Conservation (phyloP, 768 basidiomycete species). For the button mushroom (Agaricus bisporus) region DNA sequence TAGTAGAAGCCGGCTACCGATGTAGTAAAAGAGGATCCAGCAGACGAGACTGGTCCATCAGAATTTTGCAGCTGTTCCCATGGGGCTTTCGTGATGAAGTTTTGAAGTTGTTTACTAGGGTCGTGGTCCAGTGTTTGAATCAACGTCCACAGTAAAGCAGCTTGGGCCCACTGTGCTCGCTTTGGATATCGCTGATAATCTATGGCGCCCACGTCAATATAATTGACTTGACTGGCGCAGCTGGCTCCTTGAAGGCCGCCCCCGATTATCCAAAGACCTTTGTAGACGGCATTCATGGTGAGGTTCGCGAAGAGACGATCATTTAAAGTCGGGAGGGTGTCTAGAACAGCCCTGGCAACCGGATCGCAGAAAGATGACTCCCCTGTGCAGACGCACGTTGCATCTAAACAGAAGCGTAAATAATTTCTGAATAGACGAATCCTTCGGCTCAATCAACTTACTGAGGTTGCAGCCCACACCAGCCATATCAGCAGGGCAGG, state of each 20-base stretch:
- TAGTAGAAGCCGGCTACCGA: conserved; percentile 46
- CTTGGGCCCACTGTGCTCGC: conserved; percentile 51
- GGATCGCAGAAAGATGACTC: conserved; percentile 38
- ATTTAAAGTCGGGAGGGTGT: conserved; percentile 46
- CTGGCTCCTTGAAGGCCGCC: conserved; percentile 34
- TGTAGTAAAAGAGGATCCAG: conserved; percentile 31
- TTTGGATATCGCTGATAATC: conserved; percentile 34
- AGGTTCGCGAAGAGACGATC: conserved; percentile 39
- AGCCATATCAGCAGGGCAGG: conserved; percentile 36
- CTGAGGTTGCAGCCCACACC: conserved; percentile 53
- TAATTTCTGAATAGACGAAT: background rate
- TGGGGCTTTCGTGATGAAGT: conserved; percentile 40
- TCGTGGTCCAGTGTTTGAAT: conserved; percentile 42
- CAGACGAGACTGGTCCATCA: conserved; percentile 34
- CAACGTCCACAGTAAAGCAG: conserved; percentile 56
- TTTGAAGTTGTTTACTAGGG: conserved; percentile 32
- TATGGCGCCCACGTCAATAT: conserved; percentile 50
- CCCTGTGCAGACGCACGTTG: conserved; percentile 52
- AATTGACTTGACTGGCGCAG: conserved; percentile 46
- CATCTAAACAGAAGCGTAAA: conserved; percentile 32
- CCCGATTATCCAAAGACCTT: conserved; percentile 44
- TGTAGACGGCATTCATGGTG: conserved; percentile 36
- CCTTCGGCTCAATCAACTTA: conserved; percentile 22
- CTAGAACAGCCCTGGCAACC: conserved; percentile 46
- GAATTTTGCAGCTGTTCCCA: conserved; percentile 35